Evolutionary conservation across 495 filamentous ascomycete species (phyloP).

Genomic region (Penicillium simplicissimum): DNA sequence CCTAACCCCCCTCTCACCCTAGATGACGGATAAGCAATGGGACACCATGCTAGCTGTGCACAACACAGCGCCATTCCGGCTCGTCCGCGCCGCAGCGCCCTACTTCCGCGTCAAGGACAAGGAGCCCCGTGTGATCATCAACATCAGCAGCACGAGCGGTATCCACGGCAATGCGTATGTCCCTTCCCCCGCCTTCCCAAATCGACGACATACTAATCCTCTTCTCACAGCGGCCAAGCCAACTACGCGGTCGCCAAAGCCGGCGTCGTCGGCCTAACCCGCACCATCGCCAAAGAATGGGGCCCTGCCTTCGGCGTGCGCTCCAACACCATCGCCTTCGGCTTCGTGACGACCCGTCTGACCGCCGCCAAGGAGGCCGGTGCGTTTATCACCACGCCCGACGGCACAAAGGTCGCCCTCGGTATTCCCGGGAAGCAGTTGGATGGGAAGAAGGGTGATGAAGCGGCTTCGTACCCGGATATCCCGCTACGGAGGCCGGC

Average conservation of each 20-base stretch:
- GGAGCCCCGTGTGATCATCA: slow-evolving; percentile 75
- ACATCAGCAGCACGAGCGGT: slow-evolving; percentile 77
- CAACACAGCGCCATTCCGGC: slow-evolving; percentile 78
- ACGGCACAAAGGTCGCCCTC: slow-evolving; percentile 73
- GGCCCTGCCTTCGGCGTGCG: slow-evolving; percentile 80
- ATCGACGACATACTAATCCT: neutral
- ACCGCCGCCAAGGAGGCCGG: slow-evolving; percentile 80
- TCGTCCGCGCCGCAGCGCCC: slow-evolving; percentile 74
- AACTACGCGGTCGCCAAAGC: slow-evolving; percentile 87
- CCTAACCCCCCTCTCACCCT: neutral
- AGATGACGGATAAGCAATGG: slow-evolving; percentile 91
- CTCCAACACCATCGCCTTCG: slow-evolving; percentile 82
- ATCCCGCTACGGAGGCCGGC: slow-evolving; percentile 78
- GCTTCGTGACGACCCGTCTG: slow-evolving; percentile 73
- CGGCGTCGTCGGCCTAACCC: slow-evolving; percentile 74
- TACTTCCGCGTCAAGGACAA: slow-evolving; percentile 87
- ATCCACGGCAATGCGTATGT: slow-evolving; percentile 76
- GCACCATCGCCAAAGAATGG: slow-evolving; percentile 92
- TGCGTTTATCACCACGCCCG: slow-evolving; percentile 70
- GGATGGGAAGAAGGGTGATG: slow-evolving; percentile 36
- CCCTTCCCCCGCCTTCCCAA: neutral
- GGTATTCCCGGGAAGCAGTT: slow-evolving; percentile 69
- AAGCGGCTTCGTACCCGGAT: slow-evolving; percentile 51
- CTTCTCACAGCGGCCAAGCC: slow-evolving; percentile 60
- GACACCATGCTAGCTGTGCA: slow-evolving; percentile 80